phyloP scores from a whole-genome alignment of 345 rosid species.

The Populus tremula region DNA sequence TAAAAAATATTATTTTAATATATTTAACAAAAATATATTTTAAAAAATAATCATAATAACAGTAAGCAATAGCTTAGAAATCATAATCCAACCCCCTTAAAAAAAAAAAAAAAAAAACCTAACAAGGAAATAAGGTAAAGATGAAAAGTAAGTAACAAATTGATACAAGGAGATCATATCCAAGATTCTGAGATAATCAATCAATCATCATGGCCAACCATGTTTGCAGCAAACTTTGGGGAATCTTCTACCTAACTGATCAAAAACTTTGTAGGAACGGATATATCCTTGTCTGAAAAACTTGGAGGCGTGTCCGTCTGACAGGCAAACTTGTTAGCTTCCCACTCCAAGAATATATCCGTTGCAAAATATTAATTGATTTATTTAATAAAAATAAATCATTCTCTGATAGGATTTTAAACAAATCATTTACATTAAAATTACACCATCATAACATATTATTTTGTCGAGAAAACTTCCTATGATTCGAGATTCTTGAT shows the following conservation, averaged over 20 bases:
- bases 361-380: not conserved
- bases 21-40: too few species aligned
- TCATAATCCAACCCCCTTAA: too few species aligned
- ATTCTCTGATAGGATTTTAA: too few species aligned
- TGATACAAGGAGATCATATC: not conserved
- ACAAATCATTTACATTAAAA: too few species aligned
- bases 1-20: too few species aligned
- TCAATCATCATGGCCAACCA: not conserved
- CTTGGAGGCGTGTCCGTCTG: not conserved
- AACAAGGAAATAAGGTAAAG: not conserved
- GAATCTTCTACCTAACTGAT: not conserved
- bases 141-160: not conserved
- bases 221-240: not conserved
- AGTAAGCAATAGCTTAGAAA: too few species aligned
- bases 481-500: too few species aligned
- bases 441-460: too few species aligned
- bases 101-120: not conserved
- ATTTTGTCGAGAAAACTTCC: too few species aligned
- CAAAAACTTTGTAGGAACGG: not conserved
- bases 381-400: too few species aligned
- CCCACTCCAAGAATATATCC: not conserved
- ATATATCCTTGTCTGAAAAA: not conserved
- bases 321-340: not conserved
- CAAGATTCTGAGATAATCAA: not conserved
- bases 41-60: too few species aligned